Evolutionary conservation across 2,329 filamentous ascomycete genomes (phyloP).

Genomic region (Trichoderma sp.): DNA sequence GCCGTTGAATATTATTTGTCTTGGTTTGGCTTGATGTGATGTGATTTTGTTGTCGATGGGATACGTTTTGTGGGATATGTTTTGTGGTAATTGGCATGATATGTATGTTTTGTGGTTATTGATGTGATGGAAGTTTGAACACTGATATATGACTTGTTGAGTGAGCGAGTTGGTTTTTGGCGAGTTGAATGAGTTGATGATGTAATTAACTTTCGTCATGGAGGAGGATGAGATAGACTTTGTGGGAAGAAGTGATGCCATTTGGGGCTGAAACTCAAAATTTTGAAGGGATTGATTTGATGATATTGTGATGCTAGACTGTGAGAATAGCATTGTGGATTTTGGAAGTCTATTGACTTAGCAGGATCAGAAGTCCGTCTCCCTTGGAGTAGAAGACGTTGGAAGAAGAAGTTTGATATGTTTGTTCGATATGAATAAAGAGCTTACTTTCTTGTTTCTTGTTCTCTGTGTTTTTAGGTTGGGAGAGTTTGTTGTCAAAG

Average conservation of each 20-base stretch:
- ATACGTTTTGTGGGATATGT: neutral
- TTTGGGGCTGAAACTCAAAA: neutral
- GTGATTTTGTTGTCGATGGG: neutral
- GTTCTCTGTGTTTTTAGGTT: rapidly evolving
- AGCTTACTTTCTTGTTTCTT: neutral
- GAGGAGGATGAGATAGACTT: neutral
- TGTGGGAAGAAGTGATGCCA: neutral
- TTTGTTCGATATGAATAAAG: neutral
- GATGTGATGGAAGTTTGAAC: neutral
- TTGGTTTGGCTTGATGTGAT: neutral
- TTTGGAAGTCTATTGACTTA: neutral
- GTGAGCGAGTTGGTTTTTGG: no score
- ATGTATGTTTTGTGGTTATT: neutral
- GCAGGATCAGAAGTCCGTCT: neutral
- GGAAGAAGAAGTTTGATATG: no score
- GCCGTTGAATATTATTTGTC: neutral
- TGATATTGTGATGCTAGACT: neutral
- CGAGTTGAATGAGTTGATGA: neutral
- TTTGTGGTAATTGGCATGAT: no score
- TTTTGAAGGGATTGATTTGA: neutral
- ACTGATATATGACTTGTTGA: neutral
- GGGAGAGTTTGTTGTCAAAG: neutral
- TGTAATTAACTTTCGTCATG: no score
- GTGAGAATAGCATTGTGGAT: neutral
- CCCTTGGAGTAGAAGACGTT: no score